Evolutionary conservation across 225 moss, liverwort and hornwort species (phyloP).

Genomic region (Marchantia polymorpha): DNA sequence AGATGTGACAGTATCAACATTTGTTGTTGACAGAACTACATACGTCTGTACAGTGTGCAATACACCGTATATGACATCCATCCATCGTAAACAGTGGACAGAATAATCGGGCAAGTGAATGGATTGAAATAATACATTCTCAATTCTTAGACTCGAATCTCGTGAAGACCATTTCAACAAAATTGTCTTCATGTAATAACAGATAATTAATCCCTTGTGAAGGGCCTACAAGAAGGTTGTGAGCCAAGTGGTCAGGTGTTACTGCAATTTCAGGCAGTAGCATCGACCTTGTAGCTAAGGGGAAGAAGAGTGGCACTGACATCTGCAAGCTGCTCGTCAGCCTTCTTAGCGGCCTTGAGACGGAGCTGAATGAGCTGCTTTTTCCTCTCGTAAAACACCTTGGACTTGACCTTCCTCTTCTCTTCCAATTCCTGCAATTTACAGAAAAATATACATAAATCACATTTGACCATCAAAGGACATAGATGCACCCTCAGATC

Average conservation of each 20-base stretch:
- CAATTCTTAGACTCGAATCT: not conserved
- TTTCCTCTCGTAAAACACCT: conserved; percentile 93
- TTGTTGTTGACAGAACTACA: too few species aligned
- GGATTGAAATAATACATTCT: not conserved
- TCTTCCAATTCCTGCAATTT: conserved; percentile 85
- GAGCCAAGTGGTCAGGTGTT: not conserved
- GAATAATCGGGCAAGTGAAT: too few species aligned
- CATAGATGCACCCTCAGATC: not conserved
- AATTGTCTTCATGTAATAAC: conserved; percentile 15
- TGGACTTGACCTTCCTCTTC: conserved; percentile 89
- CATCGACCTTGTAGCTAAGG: conserved; percentile 57
- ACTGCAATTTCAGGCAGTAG: conserved; percentile 10
- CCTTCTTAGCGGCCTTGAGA: conserved; percentile 69
- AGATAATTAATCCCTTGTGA: not conserved
- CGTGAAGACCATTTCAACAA: conserved; percentile 15
- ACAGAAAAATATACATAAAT: too few species aligned
- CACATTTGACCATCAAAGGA: too few species aligned
- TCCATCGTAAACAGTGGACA: too few species aligned
- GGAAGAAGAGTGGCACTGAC: conserved; percentile 62
- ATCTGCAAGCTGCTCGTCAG: conserved; percentile 62
- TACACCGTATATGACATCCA: too few species aligned
- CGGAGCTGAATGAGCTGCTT: conserved; percentile 86
- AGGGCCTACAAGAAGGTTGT: not conserved
- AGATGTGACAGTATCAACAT: too few species aligned
- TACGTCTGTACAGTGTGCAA: too few species aligned